Evolutionary conservation across 2,329 filamentous ascomycete species (phyloP).

Genomic region (Piedraia hortae): DNA sequence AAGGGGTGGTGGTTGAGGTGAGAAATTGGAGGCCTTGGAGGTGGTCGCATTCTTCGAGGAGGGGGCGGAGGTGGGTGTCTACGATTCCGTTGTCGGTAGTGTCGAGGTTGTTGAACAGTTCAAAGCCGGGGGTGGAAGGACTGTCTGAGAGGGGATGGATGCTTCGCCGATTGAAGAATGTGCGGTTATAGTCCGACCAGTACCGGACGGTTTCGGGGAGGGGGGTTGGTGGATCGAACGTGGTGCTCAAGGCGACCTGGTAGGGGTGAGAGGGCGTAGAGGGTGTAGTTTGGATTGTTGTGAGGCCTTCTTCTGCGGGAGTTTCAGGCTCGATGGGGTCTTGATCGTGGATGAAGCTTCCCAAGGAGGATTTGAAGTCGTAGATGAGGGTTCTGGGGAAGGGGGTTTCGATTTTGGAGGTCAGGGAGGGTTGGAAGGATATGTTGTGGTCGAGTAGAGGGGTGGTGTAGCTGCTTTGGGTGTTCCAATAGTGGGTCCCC

Average conservation of each 20-base stretch:
- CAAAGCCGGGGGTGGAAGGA: conserved; percentile 48
- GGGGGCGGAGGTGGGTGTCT: conserved; percentile 69
- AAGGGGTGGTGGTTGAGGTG: conserved; percentile 25
- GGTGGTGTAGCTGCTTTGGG: conserved; percentile 95
- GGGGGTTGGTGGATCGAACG: conserved; percentile 33
- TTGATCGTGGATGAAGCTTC: conserved; percentile 64
- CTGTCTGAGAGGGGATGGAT: conserved; percentile 71
- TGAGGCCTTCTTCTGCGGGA: conserved; percentile 61
- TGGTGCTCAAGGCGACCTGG: conserved; percentile 51
- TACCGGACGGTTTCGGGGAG: conserved; percentile 52
- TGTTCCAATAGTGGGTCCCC: conserved; percentile 93
- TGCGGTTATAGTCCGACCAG: conserved; percentile 85
- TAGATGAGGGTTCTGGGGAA: conserved; percentile 81
- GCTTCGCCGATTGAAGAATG: conserved; percentile 78
- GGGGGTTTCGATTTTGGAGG: conserved; percentile 70
- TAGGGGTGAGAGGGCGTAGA: conserved; percentile 43
- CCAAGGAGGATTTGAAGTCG: conserved; percentile 82
- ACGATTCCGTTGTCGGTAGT: conserved; percentile 57
- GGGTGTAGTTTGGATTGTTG: conserved; percentile 31
- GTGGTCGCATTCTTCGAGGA: conserved; percentile 78
- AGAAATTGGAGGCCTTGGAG: conserved; percentile 58
- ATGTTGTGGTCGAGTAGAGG: conserved; percentile 66
- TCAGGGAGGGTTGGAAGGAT: conserved; percentile 61
- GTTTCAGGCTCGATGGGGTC: conserved; percentile 46
- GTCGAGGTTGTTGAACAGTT: conserved; percentile 31